A percentile compares a stretch with the other conserved stretches of the same genome.
These are phyloP conservation scores for Pythium biforme DNA, from an alignment of 352 stramenopile genomes.

Conservation along the genomic window DNA sequence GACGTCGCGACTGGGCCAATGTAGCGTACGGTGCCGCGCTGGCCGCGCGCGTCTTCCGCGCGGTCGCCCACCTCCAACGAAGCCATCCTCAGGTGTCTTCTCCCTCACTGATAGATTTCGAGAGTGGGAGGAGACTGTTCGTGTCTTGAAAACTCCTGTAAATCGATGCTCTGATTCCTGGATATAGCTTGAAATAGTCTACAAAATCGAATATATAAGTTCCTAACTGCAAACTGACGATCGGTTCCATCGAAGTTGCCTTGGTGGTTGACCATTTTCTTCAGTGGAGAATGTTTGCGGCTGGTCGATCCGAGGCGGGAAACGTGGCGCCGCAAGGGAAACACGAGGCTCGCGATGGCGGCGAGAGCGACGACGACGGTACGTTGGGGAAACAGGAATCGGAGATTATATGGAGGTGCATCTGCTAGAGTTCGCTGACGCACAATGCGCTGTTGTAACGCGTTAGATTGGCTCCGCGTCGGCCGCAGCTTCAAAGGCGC, in stretches of 20 bases:
- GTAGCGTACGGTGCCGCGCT: conserved; percentile 62
- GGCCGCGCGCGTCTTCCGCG: conserved; percentile 53
- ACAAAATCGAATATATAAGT: background rate
- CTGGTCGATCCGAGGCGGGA: background rate
- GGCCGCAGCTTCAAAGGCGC: conserved; percentile 30
- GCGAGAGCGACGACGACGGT: conserved; percentile 20
- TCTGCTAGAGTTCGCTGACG: background rate
- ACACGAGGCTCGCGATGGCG: background rate
- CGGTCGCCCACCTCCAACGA: conserved; percentile 43
- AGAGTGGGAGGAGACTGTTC: background rate
- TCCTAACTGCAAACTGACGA: background rate
- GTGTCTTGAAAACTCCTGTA: background rate
- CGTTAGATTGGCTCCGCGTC: conserved; percentile 49
- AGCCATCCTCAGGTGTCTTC: conserved; percentile 11
- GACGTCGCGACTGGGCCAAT: conserved; percentile 65
- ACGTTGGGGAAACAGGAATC: background rate
- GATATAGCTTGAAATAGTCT: no score
- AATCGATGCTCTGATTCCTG: background rate
- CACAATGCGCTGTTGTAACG: background rate
- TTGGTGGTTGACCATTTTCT: conserved; percentile 5
- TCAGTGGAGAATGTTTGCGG: conserved; percentile 25
- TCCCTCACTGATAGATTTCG: background rate
- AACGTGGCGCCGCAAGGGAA: conserved; percentile 6
- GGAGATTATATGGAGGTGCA: no score
- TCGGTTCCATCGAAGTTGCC: background rate